These are phyloP conservation scores for Hygrophila difformis DNA, from an alignment of 257 asterid genomes.

Conservation along the genomic window DNA sequence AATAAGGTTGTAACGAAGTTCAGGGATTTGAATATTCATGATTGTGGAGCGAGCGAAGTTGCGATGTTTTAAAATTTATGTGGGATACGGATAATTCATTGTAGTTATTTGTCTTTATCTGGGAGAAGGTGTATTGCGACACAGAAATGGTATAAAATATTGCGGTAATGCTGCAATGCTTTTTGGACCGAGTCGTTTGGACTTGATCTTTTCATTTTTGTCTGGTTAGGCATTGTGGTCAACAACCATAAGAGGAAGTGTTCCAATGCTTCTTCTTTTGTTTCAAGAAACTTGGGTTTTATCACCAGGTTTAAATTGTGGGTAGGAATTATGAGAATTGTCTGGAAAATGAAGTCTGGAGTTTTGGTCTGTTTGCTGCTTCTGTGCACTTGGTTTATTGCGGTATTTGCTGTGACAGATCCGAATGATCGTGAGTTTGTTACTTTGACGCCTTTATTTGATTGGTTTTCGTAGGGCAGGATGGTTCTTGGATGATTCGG, in stretches of 20 bases:
- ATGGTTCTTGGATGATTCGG: not conserved
- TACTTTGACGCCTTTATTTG: constrained; percentile 1
- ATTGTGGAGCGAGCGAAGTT: too few species aligned
- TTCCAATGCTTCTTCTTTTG: constrained; percentile 3
- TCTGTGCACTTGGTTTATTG: constrained; percentile 26
- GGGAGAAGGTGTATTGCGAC: constrained; percentile 15
- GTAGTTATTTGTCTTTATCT: constrained; percentile 9
- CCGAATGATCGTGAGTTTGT: constrained; percentile 42
- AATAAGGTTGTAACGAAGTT: too few species aligned
- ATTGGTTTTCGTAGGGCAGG: constrained; percentile 5
- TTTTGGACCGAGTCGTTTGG: constrained; percentile 26
- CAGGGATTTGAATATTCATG: too few species aligned
- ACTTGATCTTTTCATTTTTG: constrained; percentile 20
- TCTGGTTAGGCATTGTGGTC: constrained; percentile 34
- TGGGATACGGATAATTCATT: not conserved
- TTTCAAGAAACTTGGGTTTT: constrained; percentile 12
- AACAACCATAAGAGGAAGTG: constrained; percentile 10
- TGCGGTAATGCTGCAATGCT: not conserved
- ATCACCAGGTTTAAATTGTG: constrained; percentile 12
- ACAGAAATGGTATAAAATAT: constrained; percentile 1
- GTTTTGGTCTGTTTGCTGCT: constrained; percentile 24
- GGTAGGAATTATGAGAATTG: constrained; percentile 2
- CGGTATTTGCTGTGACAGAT: constrained; percentile 33
- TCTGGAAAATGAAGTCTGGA: constrained; percentile 35
- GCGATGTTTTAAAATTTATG: not conserved